Base-by-base conservation (phyloP, 106 monocot species). In the Vanilla planifolia region DNA sequence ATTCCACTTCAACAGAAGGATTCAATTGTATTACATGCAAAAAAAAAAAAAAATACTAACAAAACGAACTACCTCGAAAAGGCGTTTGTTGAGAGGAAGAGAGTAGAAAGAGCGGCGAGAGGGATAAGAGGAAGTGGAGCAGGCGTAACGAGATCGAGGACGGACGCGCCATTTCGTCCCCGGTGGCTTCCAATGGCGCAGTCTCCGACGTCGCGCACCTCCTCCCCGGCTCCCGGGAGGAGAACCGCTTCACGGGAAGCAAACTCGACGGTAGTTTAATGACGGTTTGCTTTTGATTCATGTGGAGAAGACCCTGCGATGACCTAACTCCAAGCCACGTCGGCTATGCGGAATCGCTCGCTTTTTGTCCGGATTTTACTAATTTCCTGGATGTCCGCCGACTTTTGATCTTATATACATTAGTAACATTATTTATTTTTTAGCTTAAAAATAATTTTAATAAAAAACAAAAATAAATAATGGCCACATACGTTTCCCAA, bases 71-170 rank as follows among this genome's bases (percentile, higher is more conserved):
- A 57, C 57, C 57, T 57, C 34, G 33, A 2, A 57, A 57, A 21
- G 33, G 15, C 10, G 57, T 57, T 8, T 33, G 35, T 17, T 57
- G 57, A 7, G 57, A 57, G 3, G 57, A 57, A 35, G 21, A 57
- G 34, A 57, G 57, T 6, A 57, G 34, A 28, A 57, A 35, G 34
- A 57, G 57, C 20, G 33, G 57, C 20, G 57, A 1, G 21, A 57
- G 57, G 57, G 35, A 57, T 33, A 57, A 35, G 6, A 57, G 57
- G 19, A 57, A 57, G 21, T 57, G 35, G 57, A 57, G 20, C 19
- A 36, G 35, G 28, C 33, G 57, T 34, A 16, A 29, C 10, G 20
- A 35, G 20, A 57, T 34, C 1, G 35, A 35, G 35, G 35, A 35
- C 8, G 35, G 5, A 53, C 35, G 33, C 0, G 17, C 35, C 57